Evolutionary conservation across 1,284 basidiomycete genomes (phyloP).

Genomic region (Cutaneotrichosporon sp.): DNA sequence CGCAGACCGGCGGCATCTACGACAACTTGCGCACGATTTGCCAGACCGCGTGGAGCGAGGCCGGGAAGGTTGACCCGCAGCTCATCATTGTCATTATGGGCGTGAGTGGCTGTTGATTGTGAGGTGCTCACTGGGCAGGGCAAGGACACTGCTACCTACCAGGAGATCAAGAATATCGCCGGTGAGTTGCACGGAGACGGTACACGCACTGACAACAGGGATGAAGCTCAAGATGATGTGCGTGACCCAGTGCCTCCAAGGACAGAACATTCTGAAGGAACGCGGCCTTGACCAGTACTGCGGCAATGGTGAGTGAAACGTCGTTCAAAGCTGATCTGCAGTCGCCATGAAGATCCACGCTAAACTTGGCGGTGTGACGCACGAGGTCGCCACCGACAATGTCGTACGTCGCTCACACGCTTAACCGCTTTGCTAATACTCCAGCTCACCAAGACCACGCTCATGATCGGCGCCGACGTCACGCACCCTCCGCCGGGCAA

Average conservation of each 20-base stretch:
- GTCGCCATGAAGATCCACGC: slow-evolving; percentile 52
- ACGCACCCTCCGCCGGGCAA: slow-evolving; percentile 28
- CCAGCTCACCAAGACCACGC: slow-evolving; percentile 47
- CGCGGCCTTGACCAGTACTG: slow-evolving; percentile 56
- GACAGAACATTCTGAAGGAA: slow-evolving; percentile 47
- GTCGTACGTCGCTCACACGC: slow-evolving; percentile 19
- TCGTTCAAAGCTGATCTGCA: slow-evolving; percentile 6
- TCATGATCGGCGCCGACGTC: slow-evolving; percentile 56
- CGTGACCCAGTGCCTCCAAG: slow-evolving; percentile 52
- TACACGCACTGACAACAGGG: neutral
- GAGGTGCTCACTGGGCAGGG: slow-evolving; percentile 19
- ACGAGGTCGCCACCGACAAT: slow-evolving; percentile 37
- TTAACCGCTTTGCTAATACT: neutral
- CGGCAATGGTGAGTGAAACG: slow-evolving; percentile 41
- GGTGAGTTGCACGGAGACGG: slow-evolving; percentile 9
- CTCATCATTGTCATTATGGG: slow-evolving; percentile 49
- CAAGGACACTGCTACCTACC: slow-evolving; percentile 50
- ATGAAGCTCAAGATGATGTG: slow-evolving; percentile 24
- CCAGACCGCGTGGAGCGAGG: too few relatives aligned
- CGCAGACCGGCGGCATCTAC: neutral
- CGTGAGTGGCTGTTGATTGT: slow-evolving; percentile 22
- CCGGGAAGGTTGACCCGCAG: too few relatives aligned
- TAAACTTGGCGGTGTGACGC: slow-evolving; percentile 58
- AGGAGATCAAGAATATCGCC: slow-evolving; percentile 52
- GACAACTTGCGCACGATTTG: slow-evolving; percentile 32